phyloP scores from a whole-genome alignment of 176 grass and related monocot species.

The Hordeum marinum region DNA sequence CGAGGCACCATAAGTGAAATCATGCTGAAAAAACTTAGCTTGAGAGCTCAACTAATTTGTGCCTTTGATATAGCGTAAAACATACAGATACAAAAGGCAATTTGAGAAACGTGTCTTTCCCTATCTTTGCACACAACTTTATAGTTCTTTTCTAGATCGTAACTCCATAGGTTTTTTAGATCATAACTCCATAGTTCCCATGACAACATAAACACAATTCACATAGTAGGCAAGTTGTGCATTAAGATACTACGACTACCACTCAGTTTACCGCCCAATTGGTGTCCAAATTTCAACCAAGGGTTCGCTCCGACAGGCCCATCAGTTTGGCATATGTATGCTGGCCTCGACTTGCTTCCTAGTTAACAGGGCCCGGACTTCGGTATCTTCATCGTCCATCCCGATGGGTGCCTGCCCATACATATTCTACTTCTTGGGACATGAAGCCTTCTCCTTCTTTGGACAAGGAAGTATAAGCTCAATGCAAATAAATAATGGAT shows the following conservation, averaged over 20 bases:
- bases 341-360: conserved; percentile 36
- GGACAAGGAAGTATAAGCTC: too few relatives aligned
- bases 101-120: not conserved
- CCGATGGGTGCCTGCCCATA: conserved; percentile 73
- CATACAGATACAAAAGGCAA: not conserved
- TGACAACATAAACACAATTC: not conserved
- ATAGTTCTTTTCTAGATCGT: not conserved
- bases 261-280: not conserved
- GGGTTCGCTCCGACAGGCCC: not conserved
- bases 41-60: not conserved
- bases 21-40: not conserved
- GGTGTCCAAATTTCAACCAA: not conserved
- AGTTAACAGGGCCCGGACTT: conserved; percentile 53
- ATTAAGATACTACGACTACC: not conserved
- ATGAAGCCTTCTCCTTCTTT: not conserved
- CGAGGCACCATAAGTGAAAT: not conserved
- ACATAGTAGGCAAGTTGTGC: not conserved
- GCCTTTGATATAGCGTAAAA: not conserved
- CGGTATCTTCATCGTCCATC: conserved; percentile 67
- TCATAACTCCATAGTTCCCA: not conserved
- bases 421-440: conserved; percentile 58
- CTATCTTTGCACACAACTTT: not conserved
- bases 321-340: conserved; percentile 20
- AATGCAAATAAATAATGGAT: too few relatives aligned
- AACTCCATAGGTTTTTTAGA: too few relatives aligned